A percentile compares a stretch with the other conserved stretches of the same genome.
Conservation (phyloP, 495 filamentous ascomycete genomes). For the Aspergillus coremiiformis region DNA sequence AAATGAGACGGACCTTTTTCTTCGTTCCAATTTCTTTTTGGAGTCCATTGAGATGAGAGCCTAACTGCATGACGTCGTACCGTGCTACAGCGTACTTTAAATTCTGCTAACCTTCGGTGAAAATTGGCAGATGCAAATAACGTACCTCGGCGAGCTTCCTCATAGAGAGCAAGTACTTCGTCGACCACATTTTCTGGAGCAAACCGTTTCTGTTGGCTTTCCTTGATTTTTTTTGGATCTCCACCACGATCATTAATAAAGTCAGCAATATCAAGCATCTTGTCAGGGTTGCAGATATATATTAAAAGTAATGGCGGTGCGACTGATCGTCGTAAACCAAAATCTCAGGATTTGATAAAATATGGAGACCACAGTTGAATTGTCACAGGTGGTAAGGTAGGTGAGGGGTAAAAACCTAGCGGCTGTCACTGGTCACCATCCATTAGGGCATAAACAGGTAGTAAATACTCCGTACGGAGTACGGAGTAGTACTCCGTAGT, state of each 20-base stretch:
- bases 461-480: too few species aligned
- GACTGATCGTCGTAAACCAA: not conserved
- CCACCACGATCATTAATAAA: constrained; percentile 85
- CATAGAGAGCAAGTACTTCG: constrained; percentile 79
- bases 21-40: constrained; percentile 86
- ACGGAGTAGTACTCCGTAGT: too few species aligned
- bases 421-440: not conserved
- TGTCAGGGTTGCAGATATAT: not conserved
- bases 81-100: constrained; percentile 45
- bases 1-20: constrained; percentile 61
- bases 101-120: not conserved
- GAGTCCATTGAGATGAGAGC: constrained; percentile 73
- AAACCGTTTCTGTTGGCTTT: constrained; percentile 75
- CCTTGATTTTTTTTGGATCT: constrained; percentile 78
- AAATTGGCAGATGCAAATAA: not conserved
- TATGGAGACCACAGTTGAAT: not conserved
- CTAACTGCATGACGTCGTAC: constrained; percentile 73
- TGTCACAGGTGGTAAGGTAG: not conserved
- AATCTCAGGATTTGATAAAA: not conserved
- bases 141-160: constrained; percentile 75
- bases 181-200: constrained; percentile 79
- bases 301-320: not conserved
- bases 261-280: constrained; percentile 72
- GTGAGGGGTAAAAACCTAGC: constrained; percentile 4
- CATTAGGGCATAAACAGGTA: constrained; percentile 4